phyloP scores from a whole-genome alignment of 176 grass and related monocot species.

The Secale cereale region DNA sequence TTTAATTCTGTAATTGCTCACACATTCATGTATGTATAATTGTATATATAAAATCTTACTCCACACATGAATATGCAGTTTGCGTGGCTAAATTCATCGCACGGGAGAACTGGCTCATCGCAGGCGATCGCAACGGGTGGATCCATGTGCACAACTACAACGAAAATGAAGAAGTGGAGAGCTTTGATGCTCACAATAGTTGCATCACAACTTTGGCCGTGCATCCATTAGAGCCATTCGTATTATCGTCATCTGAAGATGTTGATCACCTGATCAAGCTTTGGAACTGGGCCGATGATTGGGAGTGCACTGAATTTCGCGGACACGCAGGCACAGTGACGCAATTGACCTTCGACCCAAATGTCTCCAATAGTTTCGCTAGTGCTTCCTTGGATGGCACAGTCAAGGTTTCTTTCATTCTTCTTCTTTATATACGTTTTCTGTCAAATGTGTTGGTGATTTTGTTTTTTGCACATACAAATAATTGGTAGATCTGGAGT shows the following conservation, averaged over 20 bases:
- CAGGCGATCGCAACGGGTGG: conserved; percentile 37
- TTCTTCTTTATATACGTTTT: too few species aligned
- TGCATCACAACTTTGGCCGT: conserved; percentile 46
- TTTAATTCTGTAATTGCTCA: too few species aligned
- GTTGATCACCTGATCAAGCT: too few species aligned
- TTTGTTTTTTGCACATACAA: background rate
- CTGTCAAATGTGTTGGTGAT: background rate
- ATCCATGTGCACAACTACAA: conserved; percentile 47
- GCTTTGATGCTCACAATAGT: conserved; percentile 36
- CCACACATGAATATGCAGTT: conserved; percentile 29
- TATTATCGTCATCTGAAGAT: too few species aligned
- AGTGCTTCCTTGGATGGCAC: background rate
- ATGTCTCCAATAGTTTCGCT: too few species aligned
- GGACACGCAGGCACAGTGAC: background rate
- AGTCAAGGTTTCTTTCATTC: background rate
- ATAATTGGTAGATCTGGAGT: background rate
- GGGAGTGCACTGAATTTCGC: too few species aligned
- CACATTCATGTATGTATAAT: too few species aligned
- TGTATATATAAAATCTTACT: too few species aligned
- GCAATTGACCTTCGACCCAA: background rate
- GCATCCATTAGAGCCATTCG: conserved; percentile 38
- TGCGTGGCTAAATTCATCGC: conserved; percentile 50
- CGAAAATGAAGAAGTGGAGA: conserved; percentile 4
- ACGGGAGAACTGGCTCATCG: conserved; percentile 56
- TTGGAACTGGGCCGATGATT: too few species aligned